Percentiles rank a stretch among this genome's conserved stretches.
These are phyloP conservation scores for Pseudocercospora musae DNA, from an alignment of 2,329 filamentous ascomycete genomes.

Conservation along the genomic window DNA sequence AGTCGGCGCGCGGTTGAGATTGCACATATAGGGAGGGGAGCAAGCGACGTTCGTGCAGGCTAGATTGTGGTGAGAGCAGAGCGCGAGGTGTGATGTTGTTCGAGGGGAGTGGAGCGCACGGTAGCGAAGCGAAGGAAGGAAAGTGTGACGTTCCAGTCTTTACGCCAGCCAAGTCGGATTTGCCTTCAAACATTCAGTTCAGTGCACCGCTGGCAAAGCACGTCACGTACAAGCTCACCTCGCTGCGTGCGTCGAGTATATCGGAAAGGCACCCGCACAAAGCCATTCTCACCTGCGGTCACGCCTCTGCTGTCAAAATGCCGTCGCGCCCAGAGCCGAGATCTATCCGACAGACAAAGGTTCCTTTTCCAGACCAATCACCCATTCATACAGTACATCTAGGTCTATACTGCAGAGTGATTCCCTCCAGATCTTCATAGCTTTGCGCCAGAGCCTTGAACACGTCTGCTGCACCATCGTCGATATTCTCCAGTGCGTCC, in stretches of 20 bases:
- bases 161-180: not conserved
- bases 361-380: too few relatives aligned
- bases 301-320: not conserved
- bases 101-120: not conserved
- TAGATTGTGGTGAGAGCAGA: not conserved
- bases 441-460: too few relatives aligned
- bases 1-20: not conserved
- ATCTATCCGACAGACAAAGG: not conserved
- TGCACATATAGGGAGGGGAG: not conserved
- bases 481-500: conserved; percentile 60
- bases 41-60: not conserved
- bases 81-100: not conserved
- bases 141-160: not conserved
- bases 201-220: not conserved
- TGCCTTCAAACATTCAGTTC: not conserved
- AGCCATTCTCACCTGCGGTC: not conserved
- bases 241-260: not conserved
- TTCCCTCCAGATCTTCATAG: conserved; percentile 4
- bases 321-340: not conserved
- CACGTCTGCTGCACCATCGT: too few relatives aligned
- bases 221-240: not conserved
- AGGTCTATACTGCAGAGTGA: not conserved
- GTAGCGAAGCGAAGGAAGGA: not conserved
- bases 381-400: not conserved
- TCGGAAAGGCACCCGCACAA: not conserved